These are phyloP conservation scores for Pterocarpus macrocarpus DNA, from an alignment of 306 rosid species.

Conservation along the genomic window DNA sequence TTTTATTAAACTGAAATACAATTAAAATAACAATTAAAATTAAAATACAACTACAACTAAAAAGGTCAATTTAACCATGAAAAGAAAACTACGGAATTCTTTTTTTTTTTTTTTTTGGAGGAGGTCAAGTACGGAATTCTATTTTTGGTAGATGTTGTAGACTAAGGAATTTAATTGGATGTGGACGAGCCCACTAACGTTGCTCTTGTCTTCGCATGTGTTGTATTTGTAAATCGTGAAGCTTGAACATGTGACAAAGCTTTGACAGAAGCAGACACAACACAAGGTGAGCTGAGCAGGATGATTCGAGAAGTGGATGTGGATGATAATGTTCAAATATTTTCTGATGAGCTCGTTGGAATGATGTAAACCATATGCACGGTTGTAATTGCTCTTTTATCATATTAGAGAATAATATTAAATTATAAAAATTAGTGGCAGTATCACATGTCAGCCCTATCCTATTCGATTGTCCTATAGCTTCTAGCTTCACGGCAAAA, in stretches of 20 bases:
- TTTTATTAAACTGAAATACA: no score
- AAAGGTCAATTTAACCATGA: no score
- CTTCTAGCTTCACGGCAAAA: background rate
- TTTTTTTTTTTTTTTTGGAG: no score
- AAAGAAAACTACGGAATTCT: no score
- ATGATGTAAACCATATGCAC: background rate
- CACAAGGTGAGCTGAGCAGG: background rate
- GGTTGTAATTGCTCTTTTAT: conserved; percentile 6
- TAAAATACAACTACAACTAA: no score
- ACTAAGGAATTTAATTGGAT: no score
- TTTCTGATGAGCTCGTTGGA: background rate
- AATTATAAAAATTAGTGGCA: background rate
- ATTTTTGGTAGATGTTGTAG: no score
- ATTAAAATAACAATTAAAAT: no score
- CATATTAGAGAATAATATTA: background rate
- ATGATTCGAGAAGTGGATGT: background rate
- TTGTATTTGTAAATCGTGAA: background rate
- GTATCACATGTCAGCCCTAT: background rate
- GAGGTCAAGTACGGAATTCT: no score
- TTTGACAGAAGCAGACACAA: background rate
- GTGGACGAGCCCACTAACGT: no score
- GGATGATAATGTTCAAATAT: background rate
- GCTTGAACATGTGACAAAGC: background rate
- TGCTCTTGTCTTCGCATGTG: no score
- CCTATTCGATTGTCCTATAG: conserved; percentile 6